A percentile compares a stretch with the other conserved stretches of the same genome.
These are phyloP conservation scores for Pigoraptor vietnamica DNA, from an alignment of 78 protist genomes.

Conservation along the genomic window DNA sequence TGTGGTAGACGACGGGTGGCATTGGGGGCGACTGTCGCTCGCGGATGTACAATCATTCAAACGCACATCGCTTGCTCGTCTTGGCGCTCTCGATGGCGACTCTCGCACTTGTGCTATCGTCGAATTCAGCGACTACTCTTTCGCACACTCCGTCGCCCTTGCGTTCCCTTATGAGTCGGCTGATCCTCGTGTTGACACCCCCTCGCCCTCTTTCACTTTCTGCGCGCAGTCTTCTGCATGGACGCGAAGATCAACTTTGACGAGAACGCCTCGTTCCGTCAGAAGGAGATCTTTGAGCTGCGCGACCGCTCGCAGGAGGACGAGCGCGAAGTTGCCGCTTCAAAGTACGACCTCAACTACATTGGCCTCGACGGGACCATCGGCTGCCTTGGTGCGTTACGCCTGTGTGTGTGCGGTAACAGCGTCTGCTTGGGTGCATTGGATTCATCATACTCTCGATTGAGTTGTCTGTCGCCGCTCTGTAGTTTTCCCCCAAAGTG, in stretches of 20 bases:
- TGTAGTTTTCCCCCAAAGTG: background rate
- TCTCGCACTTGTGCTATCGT: too few relatives aligned
- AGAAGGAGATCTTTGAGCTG: slow-evolving; percentile 73
- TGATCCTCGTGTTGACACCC: too few relatives aligned
- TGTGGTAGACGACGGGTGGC: background rate
- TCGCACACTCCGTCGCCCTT: too few relatives aligned
- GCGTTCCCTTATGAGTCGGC: too few relatives aligned
- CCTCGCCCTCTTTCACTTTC: too few relatives aligned
- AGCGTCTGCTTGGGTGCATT: background rate
- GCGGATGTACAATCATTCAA: background rate
- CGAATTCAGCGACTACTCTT: too few relatives aligned
- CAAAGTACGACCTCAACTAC: slow-evolving; percentile 86
- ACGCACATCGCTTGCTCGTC: background rate
- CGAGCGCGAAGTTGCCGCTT: slow-evolving; percentile 80
- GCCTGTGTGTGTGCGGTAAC: background rate
- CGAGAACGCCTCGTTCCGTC: slow-evolving; percentile 96
- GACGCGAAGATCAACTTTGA: slow-evolving; percentile 95
- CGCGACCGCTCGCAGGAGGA: slow-evolving; percentile 62
- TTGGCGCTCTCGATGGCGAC: too few relatives aligned
- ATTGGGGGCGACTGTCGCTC: background rate
- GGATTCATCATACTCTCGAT: background rate
- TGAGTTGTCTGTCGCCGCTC: background rate
- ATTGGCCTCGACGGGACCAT: slow-evolving; percentile 95
- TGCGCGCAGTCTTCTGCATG: slow-evolving; percentile 57
- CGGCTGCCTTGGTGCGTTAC: slow-evolving; percentile 83